Evolutionary conservation across 2,329 filamentous ascomycete genomes (phyloP).

Genomic region (Penicillium sp.): DNA sequence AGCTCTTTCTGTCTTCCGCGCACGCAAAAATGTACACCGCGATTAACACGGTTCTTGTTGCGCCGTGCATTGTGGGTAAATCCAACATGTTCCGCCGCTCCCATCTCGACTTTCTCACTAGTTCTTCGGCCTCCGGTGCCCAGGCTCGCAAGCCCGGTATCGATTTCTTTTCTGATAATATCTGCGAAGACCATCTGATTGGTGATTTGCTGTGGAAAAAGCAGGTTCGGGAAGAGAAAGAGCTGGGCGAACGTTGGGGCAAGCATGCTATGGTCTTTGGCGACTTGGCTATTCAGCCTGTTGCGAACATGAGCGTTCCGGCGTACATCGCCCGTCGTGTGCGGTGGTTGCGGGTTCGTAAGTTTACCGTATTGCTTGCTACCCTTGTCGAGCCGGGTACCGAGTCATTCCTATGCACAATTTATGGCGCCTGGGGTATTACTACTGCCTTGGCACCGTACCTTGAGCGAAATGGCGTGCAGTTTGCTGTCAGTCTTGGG

Average conservation of each 20-base stretch:
- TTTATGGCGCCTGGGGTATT: constrained; percentile 74
- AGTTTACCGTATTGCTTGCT: constrained; percentile 86
- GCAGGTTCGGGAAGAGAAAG: constrained; percentile 37
- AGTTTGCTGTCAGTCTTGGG: constrained; percentile 52
- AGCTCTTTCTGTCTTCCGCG: constrained; percentile 88
- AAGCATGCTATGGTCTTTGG: constrained; percentile 84
- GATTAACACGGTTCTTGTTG: constrained; percentile 88
- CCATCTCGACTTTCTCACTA: constrained; percentile 74
- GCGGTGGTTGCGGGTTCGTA: constrained; percentile 87
- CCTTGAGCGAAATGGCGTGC: constrained; percentile 48
- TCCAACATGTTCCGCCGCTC: constrained; percentile 97
- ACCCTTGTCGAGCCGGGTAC: constrained; percentile 92
- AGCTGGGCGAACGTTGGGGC: constrained; percentile 50
- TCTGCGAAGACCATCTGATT: constrained; percentile 96
- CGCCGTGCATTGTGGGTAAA: constrained; percentile 93
- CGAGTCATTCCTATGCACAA: constrained; percentile 79
- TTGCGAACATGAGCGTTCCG: constrained; percentile 72
- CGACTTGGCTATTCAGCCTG: constrained; percentile 86
- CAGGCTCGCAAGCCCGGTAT: constrained; percentile 63
- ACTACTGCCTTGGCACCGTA: constrained; percentile 65
- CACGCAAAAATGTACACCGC: constrained; percentile 98
- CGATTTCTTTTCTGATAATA: constrained; percentile 91
- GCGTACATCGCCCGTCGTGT: constrained; percentile 79
- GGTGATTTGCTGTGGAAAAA: constrained; percentile 83
- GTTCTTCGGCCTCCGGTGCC: constrained; percentile 49